These are phyloP conservation scores for Oryza australiensis DNA, from an alignment of 176 grass and related monocot genomes.

Conservation along the genomic window DNA sequence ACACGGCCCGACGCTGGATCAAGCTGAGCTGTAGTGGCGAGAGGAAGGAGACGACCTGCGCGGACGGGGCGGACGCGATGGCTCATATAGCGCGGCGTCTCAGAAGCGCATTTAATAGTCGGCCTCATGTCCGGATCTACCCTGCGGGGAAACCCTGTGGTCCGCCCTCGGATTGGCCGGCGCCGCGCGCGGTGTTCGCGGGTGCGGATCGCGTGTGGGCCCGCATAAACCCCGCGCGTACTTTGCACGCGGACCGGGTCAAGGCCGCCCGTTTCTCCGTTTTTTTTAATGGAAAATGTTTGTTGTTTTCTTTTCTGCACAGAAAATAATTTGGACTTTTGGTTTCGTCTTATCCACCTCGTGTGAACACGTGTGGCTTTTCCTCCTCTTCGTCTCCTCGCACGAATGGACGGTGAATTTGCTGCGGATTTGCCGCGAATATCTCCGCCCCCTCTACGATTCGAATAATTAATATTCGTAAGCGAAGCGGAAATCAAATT, in stretches of 20 bases:
- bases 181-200: background rate
- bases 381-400: background rate
- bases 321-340: background rate
- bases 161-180: background rate
- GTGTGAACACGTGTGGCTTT: background rate
- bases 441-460: background rate
- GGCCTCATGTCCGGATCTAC: constrained; percentile 28
- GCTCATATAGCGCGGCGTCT: constrained; percentile 19
- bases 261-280: background rate
- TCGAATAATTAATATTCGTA: background rate
- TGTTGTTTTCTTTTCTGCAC: background rate
- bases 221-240: background rate
- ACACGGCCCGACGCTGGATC: background rate
- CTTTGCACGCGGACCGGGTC: constrained; percentile 31
- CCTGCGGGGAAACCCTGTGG: background rate
- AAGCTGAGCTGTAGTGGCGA: background rate
- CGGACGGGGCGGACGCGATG: background rate
- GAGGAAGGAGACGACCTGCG: background rate
- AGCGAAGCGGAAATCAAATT: background rate
- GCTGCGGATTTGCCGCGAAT: background rate
- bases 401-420: background rate
- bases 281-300: background rate
- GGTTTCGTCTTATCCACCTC: background rate
- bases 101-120: constrained; percentile 14
- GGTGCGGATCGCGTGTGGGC: constrained; percentile 14